phyloP scores from a whole-genome alignment of 1,284 basidiomycete genomes.

The Thecaphora thlaspeos region DNA sequence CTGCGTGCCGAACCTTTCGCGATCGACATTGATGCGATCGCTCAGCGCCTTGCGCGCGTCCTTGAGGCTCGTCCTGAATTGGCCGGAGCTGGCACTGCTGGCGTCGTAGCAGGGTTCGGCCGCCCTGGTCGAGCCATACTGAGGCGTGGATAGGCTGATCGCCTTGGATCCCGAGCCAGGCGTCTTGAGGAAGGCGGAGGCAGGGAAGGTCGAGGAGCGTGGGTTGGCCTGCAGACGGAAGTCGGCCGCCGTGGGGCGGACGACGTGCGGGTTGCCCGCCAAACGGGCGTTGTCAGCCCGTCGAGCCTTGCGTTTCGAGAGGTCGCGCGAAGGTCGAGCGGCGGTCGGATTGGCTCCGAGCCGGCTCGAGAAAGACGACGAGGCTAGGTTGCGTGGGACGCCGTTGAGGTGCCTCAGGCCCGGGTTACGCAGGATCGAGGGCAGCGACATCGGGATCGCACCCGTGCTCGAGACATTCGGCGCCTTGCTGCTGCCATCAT shows the following conservation, averaged over 20 bases:
- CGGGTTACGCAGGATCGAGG: constrained; percentile 24
- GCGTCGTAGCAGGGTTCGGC: constrained; percentile 20
- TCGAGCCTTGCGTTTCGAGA: constrained; percentile 16
- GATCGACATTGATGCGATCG: too few relatives aligned
- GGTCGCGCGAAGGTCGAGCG: background rate
- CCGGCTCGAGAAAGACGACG: too few relatives aligned
- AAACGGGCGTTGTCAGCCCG: constrained; percentile 37
- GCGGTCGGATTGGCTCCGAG: too few relatives aligned
- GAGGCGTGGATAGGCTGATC: constrained; percentile 8
- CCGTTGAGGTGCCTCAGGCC: background rate
- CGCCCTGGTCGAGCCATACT: constrained; percentile 2
- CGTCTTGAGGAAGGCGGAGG: background rate
- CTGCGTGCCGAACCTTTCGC: too few relatives aligned
- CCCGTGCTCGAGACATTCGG: constrained; percentile 1
- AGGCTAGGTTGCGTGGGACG: background rate
- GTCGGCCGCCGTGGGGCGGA: constrained; percentile 35
- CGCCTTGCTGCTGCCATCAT: too few relatives aligned
- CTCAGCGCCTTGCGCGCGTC: constrained; percentile 43
- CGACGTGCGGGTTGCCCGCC: constrained; percentile 38
- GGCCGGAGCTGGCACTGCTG: constrained; percentile 24
- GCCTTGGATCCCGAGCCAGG: constrained; percentile 1
- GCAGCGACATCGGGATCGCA: constrained; percentile 30
- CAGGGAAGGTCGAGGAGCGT: constrained; percentile 33
- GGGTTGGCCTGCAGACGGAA: constrained; percentile 34
- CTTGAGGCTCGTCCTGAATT: constrained; percentile 34